Conservation (phyloP, 116 monocot genomes). For the Posidonia oceanica region DNA sequence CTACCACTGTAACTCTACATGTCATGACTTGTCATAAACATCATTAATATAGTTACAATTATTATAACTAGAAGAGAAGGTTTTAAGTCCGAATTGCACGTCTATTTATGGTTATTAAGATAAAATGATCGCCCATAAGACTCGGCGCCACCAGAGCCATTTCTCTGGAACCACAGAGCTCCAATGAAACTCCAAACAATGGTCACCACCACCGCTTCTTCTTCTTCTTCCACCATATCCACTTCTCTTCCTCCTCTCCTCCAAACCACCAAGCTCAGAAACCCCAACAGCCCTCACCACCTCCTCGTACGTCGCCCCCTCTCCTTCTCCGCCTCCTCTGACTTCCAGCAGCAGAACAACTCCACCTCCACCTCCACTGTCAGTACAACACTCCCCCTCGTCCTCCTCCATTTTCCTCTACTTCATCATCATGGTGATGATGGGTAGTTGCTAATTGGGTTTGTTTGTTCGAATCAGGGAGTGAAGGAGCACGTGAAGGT, state of each 20-base stretch:
- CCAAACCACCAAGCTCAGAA: background rate
- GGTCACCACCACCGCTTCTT: background rate
- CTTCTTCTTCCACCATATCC: slow-evolving; percentile 1
- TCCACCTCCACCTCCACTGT: background rate
- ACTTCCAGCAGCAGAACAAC: background rate
- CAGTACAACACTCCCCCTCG: background rate
- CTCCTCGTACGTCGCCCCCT: background rate
- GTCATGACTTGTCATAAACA: no score
- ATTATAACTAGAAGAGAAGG: no score
- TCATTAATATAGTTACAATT: no score
- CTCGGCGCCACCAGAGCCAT: no score
- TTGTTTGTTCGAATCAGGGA: slow-evolving; percentile 3
- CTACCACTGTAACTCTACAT: no score
- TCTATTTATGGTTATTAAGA: no score
- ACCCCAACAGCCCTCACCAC: background rate
- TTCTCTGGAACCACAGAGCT: no score
- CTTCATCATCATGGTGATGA: background rate
- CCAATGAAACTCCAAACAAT: background rate
- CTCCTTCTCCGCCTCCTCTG: background rate
- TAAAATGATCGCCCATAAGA: no score
- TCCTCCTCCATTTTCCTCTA: no score
- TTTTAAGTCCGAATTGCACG: no score
- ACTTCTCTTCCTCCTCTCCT: background rate
- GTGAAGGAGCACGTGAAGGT: slow-evolving; percentile 48
- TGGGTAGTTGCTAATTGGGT: background rate